Percentiles rank a stretch among this genome's conserved stretches.
Evolutionary conservation across 495 filamentous ascomycete species (phyloP).

Genomic region (Cryomyces minteri): DNA sequence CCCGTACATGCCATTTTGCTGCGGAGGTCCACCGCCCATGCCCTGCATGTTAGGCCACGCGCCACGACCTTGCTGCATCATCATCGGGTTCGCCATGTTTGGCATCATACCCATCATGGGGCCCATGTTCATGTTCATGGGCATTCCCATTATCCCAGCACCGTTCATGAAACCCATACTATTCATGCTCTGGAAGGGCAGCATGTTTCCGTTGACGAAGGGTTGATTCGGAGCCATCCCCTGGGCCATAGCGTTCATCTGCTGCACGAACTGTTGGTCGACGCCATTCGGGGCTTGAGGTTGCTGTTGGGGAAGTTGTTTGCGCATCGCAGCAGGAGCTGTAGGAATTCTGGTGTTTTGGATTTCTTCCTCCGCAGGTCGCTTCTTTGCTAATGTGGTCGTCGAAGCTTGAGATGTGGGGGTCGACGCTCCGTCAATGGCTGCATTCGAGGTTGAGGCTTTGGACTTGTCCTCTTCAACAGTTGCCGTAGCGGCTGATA

Average conservation of each 20-base stretch:
- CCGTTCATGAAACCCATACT: conserved; percentile 17
- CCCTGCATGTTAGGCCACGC: conserved; percentile 11
- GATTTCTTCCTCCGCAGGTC: conserved; percentile 57
- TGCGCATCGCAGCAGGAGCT: conserved; percentile 26
- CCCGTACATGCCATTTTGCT: background rate
- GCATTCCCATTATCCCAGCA: conserved; percentile 12
- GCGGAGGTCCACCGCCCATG: conserved; percentile 7
- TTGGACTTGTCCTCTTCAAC: background rate
- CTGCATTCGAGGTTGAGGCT: background rate
- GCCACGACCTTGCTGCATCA: conserved; percentile 10
- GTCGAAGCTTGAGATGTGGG: conserved; percentile 1
- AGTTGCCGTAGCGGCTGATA: background rate
- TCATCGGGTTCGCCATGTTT: conserved; percentile 16
- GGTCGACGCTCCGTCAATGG: background rate
- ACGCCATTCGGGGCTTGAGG: conserved; percentile 7
- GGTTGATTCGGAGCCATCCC: conserved; percentile 7
- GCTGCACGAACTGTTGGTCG: conserved; percentile 12
- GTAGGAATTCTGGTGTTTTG: conserved; percentile 46
- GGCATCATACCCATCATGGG: conserved; percentile 22
- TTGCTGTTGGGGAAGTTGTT: conserved; percentile 9
- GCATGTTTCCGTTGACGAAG: background rate
- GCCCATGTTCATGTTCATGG: conserved; percentile 26
- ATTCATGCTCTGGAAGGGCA: conserved; percentile 2
- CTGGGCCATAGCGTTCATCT: conserved; percentile 13
- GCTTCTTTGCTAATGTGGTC: conserved; percentile 41